Base-by-base conservation (phyloP, 75 land plant species). In the Sequoiadendron giganteum region DNA sequence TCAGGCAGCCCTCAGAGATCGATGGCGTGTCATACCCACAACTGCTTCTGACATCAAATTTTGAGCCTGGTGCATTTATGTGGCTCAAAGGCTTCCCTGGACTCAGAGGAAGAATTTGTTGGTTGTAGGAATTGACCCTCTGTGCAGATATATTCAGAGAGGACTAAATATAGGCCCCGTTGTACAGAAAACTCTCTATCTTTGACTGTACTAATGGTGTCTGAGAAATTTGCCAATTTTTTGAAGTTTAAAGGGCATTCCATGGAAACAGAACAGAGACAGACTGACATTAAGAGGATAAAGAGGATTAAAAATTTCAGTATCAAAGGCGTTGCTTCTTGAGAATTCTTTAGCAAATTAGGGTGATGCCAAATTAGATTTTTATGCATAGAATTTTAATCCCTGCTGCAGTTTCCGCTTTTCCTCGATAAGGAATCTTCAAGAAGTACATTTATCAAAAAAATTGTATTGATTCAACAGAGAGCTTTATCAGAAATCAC, bases 1-100 rank as follows among this genome's bases (percentile, higher is more conserved):
- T 93, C 91, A 89, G 85, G 87, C 97, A 96, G 11, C 92, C 93
- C 38, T 89, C 80, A 21, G 96, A 85, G 61, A 94, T 92, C 90
- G 91, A 93, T 3, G 10, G 32, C 42, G 93, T 84, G 19, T 87
- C 73, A 86, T 92, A 92, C 34, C 91, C 92, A 87, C 97, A 96
- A 9, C 52, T 15, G 45, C 58, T 28, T 0, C 85, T 88, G 73
- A 95, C 38, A 78, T 92, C 90, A 87, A 93, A 90, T 18, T 40
- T 65, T 39, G 83, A 85, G 70, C 85, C 45, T 52, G 52, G 40
- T 11, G 83, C 43, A 84, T 80, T 32, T 79, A 93, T 90, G 15
- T 15, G 32, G 1, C 68, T 93, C 85, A 86, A 90, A 92, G 77
- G 90, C 73, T 11, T 65, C 19, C 93, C 96, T 91, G 90, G 96